These are phyloP conservation scores for Boletellus sp. DNA, from an alignment of 768 basidiomycete species.

Conservation along the genomic window DNA sequence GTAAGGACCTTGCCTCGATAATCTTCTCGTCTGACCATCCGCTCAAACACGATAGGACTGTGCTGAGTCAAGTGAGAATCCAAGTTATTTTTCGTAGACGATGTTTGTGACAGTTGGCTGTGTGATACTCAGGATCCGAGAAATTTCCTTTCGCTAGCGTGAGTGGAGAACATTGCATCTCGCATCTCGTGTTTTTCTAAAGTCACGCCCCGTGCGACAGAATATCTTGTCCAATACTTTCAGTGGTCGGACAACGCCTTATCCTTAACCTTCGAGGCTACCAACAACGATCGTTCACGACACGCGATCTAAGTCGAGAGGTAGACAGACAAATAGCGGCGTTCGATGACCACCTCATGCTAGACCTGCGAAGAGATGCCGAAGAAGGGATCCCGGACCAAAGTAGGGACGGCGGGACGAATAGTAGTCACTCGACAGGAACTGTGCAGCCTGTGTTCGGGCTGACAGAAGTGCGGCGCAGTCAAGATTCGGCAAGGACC, in stretches of 20 bases:
- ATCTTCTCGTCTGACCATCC: background rate
- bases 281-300: background rate
- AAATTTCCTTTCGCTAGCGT: constrained; percentile 7
- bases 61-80: background rate
- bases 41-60: constrained; percentile 7
- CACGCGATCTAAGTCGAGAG: constrained; percentile 12
- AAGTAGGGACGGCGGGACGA: background rate
- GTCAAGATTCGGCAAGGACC: background rate
- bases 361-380: background rate
- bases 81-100: background rate
- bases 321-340: constrained; percentile 16
- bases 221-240: constrained; percentile 11
- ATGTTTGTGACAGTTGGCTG: background rate
- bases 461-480: background rate
- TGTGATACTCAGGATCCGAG: constrained; percentile 9
- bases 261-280: constrained; percentile 16
- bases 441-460: background rate
- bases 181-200: background rate
- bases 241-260: constrained; percentile 16
- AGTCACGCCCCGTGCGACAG: background rate
- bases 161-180: background rate
- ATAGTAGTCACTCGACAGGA: background rate
- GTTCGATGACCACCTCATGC: background rate
- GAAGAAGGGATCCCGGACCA: background rate
- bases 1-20: constrained; percentile 1